Conservation (phyloP, 1,284 basidiomycete species). For the Puccinia novopanici region DNA sequence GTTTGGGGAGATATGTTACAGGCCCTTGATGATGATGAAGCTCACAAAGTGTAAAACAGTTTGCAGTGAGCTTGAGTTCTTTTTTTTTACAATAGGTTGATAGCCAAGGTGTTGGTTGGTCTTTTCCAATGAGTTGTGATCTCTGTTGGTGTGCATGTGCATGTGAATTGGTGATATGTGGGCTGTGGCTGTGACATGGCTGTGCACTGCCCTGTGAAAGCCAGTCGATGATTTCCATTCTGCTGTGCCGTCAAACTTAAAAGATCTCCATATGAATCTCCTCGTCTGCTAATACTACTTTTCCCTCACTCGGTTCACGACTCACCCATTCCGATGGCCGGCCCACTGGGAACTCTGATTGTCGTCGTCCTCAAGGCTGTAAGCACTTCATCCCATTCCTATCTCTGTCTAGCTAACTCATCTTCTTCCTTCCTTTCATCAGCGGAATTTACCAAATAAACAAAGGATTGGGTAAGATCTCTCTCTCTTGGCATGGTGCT, state of each 20-base stretch:
- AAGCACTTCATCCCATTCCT: constrained; percentile 60
- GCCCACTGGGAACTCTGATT: constrained; percentile 78
- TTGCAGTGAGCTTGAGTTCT: too few species aligned
- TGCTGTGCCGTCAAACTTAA: too few species aligned
- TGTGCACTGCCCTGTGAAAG: too few species aligned
- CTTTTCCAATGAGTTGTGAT: background rate
- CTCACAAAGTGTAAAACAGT: too few species aligned
- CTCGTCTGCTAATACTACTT: constrained; percentile 16
- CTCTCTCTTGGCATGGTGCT: background rate
- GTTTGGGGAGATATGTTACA: too few species aligned
- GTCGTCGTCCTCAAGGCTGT: constrained; percentile 94
- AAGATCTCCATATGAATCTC: background rate
- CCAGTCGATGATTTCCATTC: too few species aligned
- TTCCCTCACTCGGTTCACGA: background rate
- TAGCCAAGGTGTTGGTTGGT: too few species aligned
- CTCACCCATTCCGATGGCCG: constrained; percentile 14
- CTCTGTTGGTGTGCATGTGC: too few species aligned
- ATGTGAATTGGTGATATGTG: too few species aligned
- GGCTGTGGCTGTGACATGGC: too few species aligned
- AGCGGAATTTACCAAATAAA: constrained; percentile 92
- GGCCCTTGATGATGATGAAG: too few species aligned
- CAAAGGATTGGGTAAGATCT: constrained; percentile 69
- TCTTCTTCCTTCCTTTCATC: constrained; percentile 14
- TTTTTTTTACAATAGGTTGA: too few species aligned
- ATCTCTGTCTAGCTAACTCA: background rate